A percentile compares a stretch with the other conserved stretches of the same genome.
Conservation (phyloP, 495 filamentous ascomycete species). For the Annulohypoxylon nitens region DNA sequence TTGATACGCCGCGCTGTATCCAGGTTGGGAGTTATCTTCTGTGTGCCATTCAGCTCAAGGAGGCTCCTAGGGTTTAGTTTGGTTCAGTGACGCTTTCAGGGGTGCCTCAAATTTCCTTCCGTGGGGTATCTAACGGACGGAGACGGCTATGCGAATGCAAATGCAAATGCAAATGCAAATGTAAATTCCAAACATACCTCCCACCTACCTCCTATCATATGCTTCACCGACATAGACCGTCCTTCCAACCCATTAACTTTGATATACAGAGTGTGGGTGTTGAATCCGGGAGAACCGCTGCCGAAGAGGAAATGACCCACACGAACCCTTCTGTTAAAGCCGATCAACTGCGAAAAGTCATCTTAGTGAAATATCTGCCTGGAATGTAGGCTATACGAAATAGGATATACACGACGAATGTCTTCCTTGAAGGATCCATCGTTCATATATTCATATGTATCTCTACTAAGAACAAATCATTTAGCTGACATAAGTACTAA, state of each 20-base stretch:
- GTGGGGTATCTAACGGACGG: not conserved
- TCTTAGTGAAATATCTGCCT: slow-evolving; percentile 3
- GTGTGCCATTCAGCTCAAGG: slow-evolving; percentile 15
- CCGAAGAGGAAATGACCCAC: not conserved
- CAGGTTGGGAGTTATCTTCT: not conserved
- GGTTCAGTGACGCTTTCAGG: slow-evolving; percentile 2
- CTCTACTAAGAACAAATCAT: not conserved
- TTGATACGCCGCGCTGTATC: not conserved
- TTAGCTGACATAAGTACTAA: slow-evolving; percentile 9
- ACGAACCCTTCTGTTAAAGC: not conserved
- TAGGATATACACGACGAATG: not conserved
- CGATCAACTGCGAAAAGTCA: not conserved
- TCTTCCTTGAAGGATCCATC: not conserved
- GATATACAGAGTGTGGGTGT: not conserved
- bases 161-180: not conserved
- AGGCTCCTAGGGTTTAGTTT: not conserved
- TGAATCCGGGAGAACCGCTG: not conserved
- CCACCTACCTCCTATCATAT: not conserved
- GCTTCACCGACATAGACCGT: not conserved
- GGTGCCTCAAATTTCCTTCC: slow-evolving; percentile 1
- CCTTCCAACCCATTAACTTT: not conserved
- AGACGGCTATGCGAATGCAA: not conserved
- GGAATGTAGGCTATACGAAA: slow-evolving; percentile 5
- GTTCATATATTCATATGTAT: not conserved
- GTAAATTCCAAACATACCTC: not conserved